Evolutionary conservation across 805 yeast genomes (phyloP).

Genomic region (Candida schatavii): DNA sequence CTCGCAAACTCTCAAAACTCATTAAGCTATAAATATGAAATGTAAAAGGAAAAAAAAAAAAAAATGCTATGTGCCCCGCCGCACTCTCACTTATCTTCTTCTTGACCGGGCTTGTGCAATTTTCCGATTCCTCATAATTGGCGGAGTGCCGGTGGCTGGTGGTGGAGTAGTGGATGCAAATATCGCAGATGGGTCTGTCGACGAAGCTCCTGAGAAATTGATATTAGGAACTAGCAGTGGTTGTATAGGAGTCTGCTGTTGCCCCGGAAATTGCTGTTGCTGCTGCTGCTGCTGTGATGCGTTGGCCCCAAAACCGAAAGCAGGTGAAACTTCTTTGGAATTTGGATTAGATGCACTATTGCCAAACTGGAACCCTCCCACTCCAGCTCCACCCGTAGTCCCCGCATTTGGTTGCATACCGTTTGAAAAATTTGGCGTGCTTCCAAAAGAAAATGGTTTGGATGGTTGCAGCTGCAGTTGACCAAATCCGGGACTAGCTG

Average conservation of each 20-base stretch:
- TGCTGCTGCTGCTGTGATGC: background rate
- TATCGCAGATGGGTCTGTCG: conserved; percentile 2
- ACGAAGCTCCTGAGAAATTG: background rate
- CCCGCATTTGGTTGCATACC: background rate
- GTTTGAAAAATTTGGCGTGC: background rate
- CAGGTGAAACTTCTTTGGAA: conserved; percentile 4
- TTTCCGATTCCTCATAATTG: conserved; percentile 19
- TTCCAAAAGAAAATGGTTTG: conserved; percentile 1
- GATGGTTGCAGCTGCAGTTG: background rate
- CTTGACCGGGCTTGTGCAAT: conserved; percentile 36
- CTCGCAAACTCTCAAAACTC: too few species aligned
- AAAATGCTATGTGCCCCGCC: background rate
- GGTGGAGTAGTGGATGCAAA: conserved; percentile 5
- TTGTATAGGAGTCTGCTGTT: conserved; percentile 4
- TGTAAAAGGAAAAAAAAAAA: background rate
- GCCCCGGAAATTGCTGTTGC: background rate
- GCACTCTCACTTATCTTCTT: conserved; percentile 15
- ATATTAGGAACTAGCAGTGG: conserved; percentile 5
- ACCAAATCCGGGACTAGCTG: background rate
- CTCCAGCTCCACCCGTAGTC: too few species aligned
- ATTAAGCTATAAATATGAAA: background rate
- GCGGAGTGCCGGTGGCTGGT: conserved; percentile 15
- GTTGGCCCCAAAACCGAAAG: conserved; percentile 2
- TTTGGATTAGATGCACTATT: conserved; percentile 1
- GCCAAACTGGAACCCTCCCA: too few species aligned